These are phyloP conservation scores for Arachis hypogaea DNA, from an alignment of 306 rosid species.

Conservation along the genomic window DNA sequence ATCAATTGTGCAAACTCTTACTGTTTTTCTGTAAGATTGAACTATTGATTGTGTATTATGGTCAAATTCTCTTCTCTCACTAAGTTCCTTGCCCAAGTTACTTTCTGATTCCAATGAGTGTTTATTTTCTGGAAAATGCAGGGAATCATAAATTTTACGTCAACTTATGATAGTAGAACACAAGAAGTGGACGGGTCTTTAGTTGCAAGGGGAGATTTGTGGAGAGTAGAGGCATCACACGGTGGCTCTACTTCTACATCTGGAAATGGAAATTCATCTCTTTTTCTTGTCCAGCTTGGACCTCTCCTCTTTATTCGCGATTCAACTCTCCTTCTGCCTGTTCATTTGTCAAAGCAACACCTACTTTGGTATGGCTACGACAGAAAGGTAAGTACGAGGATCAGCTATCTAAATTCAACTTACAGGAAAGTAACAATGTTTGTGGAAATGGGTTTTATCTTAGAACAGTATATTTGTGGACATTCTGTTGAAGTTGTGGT, in stretches of 20 bases:
- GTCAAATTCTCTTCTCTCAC: background rate
- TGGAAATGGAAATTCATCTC: slow-evolving; percentile 79
- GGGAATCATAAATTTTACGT: slow-evolving; percentile 74
- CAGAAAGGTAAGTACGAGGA: slow-evolving; percentile 70
- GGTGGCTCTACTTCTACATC: slow-evolving; percentile 77
- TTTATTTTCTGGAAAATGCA: slow-evolving; percentile 41
- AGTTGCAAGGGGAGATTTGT: slow-evolving; percentile 92
- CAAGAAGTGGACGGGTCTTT: slow-evolving; percentile 80
- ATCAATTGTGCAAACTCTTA: slow-evolving; percentile 22
- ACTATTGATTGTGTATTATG: background rate
- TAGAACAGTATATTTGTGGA: background rate
- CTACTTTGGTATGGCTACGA: slow-evolving; percentile 99
- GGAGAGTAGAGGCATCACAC: slow-evolving; percentile 96
- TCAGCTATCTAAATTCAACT: slow-evolving; percentile 19
- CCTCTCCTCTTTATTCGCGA: slow-evolving; percentile 92
- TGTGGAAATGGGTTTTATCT: slow-evolving; percentile 22
- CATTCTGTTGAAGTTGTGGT: slow-evolving; percentile 2
- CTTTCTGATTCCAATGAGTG: slow-evolving; percentile 31
- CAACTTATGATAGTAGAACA: slow-evolving; percentile 90
- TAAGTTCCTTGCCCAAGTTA: slow-evolving; percentile 6
- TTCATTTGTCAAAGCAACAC: slow-evolving; percentile 94
- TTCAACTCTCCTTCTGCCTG: slow-evolving; percentile 91
- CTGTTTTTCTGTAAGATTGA: slow-evolving; percentile 10
- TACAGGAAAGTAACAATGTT: slow-evolving; percentile 1
- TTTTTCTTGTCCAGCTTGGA: slow-evolving; percentile 94